phyloP scores from a whole-genome alignment of 257 asterid genomes.

The Handroanthus guayacan region DNA sequence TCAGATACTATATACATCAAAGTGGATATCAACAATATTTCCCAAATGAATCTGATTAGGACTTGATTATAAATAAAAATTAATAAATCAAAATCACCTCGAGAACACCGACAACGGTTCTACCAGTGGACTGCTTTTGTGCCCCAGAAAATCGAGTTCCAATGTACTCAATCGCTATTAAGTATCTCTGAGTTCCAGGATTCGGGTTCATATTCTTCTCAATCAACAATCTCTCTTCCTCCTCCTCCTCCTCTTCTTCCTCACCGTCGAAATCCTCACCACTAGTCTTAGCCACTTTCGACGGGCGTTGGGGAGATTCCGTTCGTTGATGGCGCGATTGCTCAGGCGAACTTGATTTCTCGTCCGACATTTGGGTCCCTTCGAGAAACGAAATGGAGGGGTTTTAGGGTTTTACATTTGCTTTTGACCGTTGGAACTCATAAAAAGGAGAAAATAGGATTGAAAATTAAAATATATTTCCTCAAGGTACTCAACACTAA shows the following conservation, averaged over 20 bases:
- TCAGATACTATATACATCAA: background rate
- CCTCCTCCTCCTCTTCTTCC: slow-evolving; percentile 46
- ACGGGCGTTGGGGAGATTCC: slow-evolving; percentile 61
- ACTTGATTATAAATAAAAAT: background rate
- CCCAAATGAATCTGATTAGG: background rate
- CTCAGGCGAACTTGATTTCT: slow-evolving; percentile 39
- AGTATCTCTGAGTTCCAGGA: slow-evolving; percentile 67
- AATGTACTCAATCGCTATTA: slow-evolving; percentile 83
- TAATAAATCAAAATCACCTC: slow-evolving; percentile 46
- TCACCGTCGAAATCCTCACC: slow-evolving; percentile 40
- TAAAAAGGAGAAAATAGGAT: no score
- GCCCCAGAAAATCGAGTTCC: slow-evolving; percentile 94
- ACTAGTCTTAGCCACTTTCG: slow-evolving; percentile 51
- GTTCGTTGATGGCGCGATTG: slow-evolving; percentile 40
- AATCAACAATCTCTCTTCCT: slow-evolving; percentile 27
- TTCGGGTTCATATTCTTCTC: slow-evolving; percentile 57
- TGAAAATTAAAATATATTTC: no score
- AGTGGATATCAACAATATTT: background rate
- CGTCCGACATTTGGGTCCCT: slow-evolving; percentile 50
- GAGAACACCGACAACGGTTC: slow-evolving; percentile 90
- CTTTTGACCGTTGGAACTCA: background rate
- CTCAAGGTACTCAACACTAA: no score
- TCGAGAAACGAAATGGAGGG: background rate
- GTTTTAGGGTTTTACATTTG: slow-evolving; percentile 27
- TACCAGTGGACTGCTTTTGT: slow-evolving; percentile 68